phyloP scores from a whole-genome alignment of 331 rosid species.

The Malus hybrid region DNA sequence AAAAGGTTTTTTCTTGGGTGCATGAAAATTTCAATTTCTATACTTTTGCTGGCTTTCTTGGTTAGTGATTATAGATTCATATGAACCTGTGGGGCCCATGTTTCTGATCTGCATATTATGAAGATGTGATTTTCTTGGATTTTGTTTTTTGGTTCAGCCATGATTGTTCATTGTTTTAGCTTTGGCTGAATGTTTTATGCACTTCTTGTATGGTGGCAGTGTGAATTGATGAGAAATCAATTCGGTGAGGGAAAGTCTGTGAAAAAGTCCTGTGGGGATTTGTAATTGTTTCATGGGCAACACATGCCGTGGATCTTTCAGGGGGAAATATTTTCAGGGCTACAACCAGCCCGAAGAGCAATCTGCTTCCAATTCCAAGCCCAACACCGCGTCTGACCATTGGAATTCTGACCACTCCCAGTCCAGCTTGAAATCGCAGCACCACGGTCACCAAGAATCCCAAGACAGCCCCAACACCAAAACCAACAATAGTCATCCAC shows the following conservation, averaged over 20 bases:
- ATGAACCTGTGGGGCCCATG: background rate
- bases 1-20: background rate
- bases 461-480: slow-evolving; percentile 12
- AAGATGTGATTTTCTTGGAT: background rate
- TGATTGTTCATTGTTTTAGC: background rate
- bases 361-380: slow-evolving; percentile 35
- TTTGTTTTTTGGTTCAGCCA: background rate
- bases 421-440: slow-evolving; percentile 38
- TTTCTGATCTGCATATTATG: slow-evolving; percentile 12
- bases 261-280: slow-evolving; percentile 17
- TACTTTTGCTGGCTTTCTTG: background rate
- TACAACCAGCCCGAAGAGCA: slow-evolving; percentile 55
- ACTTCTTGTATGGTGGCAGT: slow-evolving; percentile 3
- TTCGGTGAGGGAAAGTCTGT: slow-evolving; percentile 41
- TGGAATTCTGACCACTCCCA: slow-evolving; percentile 38
- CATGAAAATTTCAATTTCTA: background rate
- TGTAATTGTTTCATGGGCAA: slow-evolving; percentile 93
- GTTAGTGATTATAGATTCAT: background rate
- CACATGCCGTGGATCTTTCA: slow-evolving; percentile 98
- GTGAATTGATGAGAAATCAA: slow-evolving; percentile 38
- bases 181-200: background rate
- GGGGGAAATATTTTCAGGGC: slow-evolving; percentile 75
- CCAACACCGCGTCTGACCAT: slow-evolving; percentile 39
- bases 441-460: slow-evolving; percentile 28
- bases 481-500: slow-evolving; percentile 1